phyloP scores from a whole-genome alignment of 768 basidiomycete species.

The Tylopilus vinaceipallidus region DNA sequence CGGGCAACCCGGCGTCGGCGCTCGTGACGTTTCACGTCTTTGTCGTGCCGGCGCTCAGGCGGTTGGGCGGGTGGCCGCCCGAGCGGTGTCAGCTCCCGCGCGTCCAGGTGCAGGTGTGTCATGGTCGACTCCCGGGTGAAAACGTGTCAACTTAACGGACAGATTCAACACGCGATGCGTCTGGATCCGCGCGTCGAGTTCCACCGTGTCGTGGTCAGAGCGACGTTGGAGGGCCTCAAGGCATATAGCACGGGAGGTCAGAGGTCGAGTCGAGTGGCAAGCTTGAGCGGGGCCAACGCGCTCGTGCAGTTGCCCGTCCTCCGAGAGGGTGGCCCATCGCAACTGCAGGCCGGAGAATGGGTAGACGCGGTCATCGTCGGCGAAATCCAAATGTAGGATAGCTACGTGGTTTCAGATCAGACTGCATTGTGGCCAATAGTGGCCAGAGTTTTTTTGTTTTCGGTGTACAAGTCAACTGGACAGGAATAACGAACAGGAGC shows the following conservation, averaged over 20 bases:
- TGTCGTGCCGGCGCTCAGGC: constrained; percentile 76
- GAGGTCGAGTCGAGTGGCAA: constrained; percentile 78
- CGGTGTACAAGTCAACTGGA: not conserved
- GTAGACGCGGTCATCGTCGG: constrained; percentile 67
- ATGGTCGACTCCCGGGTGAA: no score
- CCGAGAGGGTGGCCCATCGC: constrained; percentile 32
- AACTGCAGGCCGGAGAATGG: constrained; percentile 51
- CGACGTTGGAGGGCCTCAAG: constrained; percentile 42
- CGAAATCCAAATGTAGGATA: constrained; percentile 44
- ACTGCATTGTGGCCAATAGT: not conserved
- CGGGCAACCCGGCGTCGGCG: constrained; percentile 87
- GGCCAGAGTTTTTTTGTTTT: no score
- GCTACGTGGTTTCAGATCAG: not conserved
- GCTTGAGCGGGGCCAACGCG: constrained; percentile 78
- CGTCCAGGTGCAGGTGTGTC: constrained; percentile 60
- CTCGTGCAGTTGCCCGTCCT: constrained; percentile 63
- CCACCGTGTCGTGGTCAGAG: constrained; percentile 70
- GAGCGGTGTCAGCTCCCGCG: constrained; percentile 55
- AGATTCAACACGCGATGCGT: constrained; percentile 61
- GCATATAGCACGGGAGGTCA: constrained; percentile 87
- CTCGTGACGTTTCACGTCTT: constrained; percentile 85
- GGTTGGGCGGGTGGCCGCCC: constrained; percentile 64
- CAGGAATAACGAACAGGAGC: no score
- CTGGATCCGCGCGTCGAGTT: constrained; percentile 79
- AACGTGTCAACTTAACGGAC: no score